phyloP scores from a whole-genome alignment of 768 basidiomycete genomes.

The Lentinula guzmanii region DNA sequence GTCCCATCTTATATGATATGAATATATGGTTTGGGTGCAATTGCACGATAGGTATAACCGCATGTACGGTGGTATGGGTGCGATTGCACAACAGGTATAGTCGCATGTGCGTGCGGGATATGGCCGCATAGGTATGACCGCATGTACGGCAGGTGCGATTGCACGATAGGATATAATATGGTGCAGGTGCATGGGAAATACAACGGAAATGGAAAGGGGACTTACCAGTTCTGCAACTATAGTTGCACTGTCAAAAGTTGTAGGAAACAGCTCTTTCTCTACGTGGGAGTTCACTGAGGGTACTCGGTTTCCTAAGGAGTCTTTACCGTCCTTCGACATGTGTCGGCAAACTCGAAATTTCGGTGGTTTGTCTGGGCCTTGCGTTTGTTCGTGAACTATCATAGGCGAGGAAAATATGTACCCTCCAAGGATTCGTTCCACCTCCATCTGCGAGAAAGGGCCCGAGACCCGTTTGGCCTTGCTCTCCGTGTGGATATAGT shows the following conservation, averaged over 20 bases:
- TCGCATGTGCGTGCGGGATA: too few species aligned
- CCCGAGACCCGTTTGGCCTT: slow-evolving; percentile 10
- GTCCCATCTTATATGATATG: too few species aligned
- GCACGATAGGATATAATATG: slow-evolving; percentile 18
- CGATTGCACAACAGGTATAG: too few species aligned
- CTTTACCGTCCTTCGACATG: slow-evolving; percentile 10
- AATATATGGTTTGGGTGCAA: too few species aligned
- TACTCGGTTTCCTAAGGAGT: background rate
- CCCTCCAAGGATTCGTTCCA: slow-evolving; percentile 13
- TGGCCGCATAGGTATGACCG: too few species aligned
- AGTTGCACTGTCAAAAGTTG: background rate
- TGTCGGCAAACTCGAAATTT: slow-evolving; percentile 11
- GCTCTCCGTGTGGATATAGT: slow-evolving; percentile 15
- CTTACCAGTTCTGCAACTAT: slow-evolving; percentile 7
- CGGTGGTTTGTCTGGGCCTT: slow-evolving; percentile 1
- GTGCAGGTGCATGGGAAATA: slow-evolving; percentile 8
- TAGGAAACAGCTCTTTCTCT: slow-evolving; percentile 6
- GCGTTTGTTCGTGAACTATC: background rate
- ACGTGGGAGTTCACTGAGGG: slow-evolving; percentile 6
- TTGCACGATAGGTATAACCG: too few species aligned
- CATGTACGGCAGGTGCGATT: too few species aligned
- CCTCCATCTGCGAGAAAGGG: slow-evolving; percentile 12
- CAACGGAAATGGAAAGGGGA: slow-evolving; percentile 8
- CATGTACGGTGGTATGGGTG: too few species aligned
- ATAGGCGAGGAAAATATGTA: slow-evolving; percentile 6